phyloP scores from a whole-genome alignment of 805 yeast species.

The Yamadazyma insecticola region DNA sequence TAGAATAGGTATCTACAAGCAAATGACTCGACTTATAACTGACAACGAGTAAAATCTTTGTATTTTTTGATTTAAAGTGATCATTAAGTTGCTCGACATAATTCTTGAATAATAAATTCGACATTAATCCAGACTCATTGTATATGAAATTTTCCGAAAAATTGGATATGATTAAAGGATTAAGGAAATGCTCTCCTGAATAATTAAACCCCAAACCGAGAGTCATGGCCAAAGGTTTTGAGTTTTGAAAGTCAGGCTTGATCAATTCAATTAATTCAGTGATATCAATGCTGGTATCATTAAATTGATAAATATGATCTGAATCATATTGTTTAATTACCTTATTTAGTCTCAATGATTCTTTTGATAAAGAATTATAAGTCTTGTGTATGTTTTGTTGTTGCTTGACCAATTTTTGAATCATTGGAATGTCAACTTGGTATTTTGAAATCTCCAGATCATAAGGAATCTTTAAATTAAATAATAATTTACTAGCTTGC shows the following conservation, averaged over 20 bases:
- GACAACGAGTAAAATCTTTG: conserved; percentile 14
- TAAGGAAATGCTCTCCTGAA: conserved; percentile 15
- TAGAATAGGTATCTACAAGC: neutral
- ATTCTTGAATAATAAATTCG: conserved; percentile 12
- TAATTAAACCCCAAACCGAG: conserved; percentile 19
- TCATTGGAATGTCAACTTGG: conserved; percentile 1
- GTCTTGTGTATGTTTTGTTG: conserved; percentile 8
- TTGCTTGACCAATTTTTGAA: conserved; percentile 4
- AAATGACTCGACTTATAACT: conserved; percentile 13
- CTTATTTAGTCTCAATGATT: conserved; percentile 9
- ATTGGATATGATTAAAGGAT: conserved; percentile 19
- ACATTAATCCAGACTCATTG: conserved; percentile 14
- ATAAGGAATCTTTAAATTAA: no score
- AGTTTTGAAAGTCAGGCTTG: conserved; percentile 4
- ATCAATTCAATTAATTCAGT: conserved; percentile 7
- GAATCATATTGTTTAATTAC: conserved; percentile 8
- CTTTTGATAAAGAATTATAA: conserved; percentile 9
- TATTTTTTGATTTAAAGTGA: conserved; percentile 7
- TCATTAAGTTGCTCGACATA: conserved; percentile 15
- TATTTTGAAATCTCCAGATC: no score
- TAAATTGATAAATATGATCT: conserved; percentile 17
- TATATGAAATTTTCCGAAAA: conserved; percentile 2
- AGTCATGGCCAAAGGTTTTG: conserved; percentile 9
- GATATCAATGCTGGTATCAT: conserved; percentile 16
- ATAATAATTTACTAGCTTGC: no score